phyloP scores from a whole-genome alignment of 1,284 basidiomycete species.

The Ceratobasidium sp. region DNA sequence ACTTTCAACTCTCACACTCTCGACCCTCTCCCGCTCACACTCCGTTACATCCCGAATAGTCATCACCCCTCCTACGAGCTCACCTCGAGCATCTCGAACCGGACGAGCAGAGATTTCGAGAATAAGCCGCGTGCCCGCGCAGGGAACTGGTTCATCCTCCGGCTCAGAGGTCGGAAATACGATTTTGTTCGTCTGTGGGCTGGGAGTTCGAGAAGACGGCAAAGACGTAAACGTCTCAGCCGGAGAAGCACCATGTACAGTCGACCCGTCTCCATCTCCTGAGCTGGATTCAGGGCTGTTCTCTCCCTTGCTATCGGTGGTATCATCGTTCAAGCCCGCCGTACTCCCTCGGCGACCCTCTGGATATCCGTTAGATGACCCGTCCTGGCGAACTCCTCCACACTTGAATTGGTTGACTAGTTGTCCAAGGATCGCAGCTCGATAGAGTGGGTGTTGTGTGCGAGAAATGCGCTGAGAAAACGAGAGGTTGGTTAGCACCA shows the following conservation, averaged over 20 bases:
- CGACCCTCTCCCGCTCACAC: conserved; percentile 24
- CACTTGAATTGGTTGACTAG: conserved; percentile 28
- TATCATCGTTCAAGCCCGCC: conserved; percentile 11
- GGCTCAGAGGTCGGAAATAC: background rate
- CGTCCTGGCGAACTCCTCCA: conserved; percentile 22
- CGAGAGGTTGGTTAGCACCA: conserved; percentile 17
- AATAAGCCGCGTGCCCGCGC: conserved; percentile 2
- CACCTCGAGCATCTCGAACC: conserved; percentile 23
- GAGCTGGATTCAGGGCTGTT: conserved; percentile 1
- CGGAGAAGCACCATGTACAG: background rate
- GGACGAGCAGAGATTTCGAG: conserved; percentile 28
- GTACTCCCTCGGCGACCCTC: background rate
- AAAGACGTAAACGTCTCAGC: background rate
- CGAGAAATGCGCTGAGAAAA: background rate
- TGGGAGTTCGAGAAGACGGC: too few relatives aligned
- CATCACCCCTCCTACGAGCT: conserved; percentile 35
- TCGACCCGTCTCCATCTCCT: background rate
- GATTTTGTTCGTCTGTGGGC: background rate
- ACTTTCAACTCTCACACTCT: conserved; percentile 31
- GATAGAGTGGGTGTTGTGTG: conserved; percentile 23
- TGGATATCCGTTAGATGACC: background rate
- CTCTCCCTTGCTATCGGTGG: background rate
- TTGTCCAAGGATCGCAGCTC: conserved; percentile 26
- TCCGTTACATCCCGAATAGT: conserved; percentile 32
- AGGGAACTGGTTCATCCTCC: background rate